A percentile compares a stretch with the other conserved stretches of the same genome.
These are phyloP conservation scores for Terana coerulea DNA, from an alignment of 768 basidiomycete genomes.

Conservation along the genomic window DNA sequence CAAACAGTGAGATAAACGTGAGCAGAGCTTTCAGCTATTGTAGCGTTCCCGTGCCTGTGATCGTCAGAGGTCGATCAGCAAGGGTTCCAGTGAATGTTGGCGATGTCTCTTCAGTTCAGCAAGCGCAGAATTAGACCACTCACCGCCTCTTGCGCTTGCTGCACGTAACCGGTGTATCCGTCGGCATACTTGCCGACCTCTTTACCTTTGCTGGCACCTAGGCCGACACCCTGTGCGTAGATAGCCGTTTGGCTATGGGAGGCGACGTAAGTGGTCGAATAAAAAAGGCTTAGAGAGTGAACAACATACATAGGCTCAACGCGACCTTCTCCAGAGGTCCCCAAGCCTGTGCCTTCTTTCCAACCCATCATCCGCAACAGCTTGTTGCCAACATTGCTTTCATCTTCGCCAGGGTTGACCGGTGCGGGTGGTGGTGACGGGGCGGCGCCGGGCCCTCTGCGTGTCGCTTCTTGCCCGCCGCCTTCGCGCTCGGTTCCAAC, in stretches of 20 bases:
- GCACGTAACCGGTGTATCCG: constrained; percentile 26
- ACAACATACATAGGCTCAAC: constrained; percentile 79
- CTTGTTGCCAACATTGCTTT: constrained; percentile 87
- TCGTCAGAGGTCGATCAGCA: constrained; percentile 7
- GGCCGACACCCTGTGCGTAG: constrained; percentile 82
- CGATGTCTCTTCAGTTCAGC: background rate
- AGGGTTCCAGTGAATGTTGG: background rate
- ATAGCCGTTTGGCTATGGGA: constrained; percentile 68
- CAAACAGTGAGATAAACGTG: background rate
- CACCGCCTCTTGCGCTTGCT: constrained; percentile 27
- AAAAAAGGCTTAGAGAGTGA: background rate
- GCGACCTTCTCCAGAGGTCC: constrained; percentile 76
- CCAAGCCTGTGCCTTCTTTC: constrained; percentile 87
- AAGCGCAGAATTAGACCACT: constrained; percentile 7
- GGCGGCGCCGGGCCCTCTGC: constrained; percentile 63
- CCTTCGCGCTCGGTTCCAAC: constrained; percentile 37
- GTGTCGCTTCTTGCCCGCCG: constrained; percentile 39
- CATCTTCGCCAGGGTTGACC: constrained; percentile 73
- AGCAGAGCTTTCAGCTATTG: constrained; percentile 7
- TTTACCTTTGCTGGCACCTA: constrained; percentile 91
- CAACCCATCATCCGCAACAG: constrained; percentile 98
- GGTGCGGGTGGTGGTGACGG: constrained; percentile 60
- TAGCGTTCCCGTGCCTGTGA: constrained; percentile 16
- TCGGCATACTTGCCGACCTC: constrained; percentile 47
- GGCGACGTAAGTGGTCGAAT: constrained; percentile 7